Evolutionary conservation across 805 yeast genomes (phyloP).

Genomic region (Barnettozyma sp.): DNA sequence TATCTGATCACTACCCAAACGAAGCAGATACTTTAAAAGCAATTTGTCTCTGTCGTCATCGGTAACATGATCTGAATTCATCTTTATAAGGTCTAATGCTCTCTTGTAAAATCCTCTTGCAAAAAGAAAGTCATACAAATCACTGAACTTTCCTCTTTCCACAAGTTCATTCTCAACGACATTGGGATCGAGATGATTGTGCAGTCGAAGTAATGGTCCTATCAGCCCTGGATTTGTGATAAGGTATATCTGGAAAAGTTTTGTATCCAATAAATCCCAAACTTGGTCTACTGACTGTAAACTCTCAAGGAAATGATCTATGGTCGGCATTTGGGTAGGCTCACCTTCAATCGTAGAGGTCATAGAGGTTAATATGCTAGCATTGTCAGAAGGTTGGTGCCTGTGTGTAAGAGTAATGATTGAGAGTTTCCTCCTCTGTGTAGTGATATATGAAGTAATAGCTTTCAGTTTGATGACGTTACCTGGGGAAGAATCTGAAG

Average conservation of each 20-base stretch:
- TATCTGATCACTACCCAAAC: slow-evolving; percentile 41
- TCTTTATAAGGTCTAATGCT: slow-evolving; percentile 57
- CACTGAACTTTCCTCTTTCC: slow-evolving; percentile 45
- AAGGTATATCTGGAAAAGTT: slow-evolving; percentile 68
- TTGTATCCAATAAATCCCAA: slow-evolving; percentile 56
- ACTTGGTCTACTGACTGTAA: slow-evolving; percentile 31
- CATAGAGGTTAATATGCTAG: slow-evolving; percentile 23
- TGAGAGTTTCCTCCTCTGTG: neutral
- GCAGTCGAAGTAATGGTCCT: slow-evolving; percentile 74
- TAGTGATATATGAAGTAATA: neutral
- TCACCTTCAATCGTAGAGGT: neutral
- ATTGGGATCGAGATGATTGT: slow-evolving; percentile 63
- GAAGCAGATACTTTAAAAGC: slow-evolving; percentile 47
- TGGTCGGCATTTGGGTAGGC: neutral
- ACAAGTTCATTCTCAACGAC: slow-evolving; percentile 52
- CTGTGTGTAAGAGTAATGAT: slow-evolving; percentile 40
- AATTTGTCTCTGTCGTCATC: slow-evolving; percentile 16
- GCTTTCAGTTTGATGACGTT: neutral
- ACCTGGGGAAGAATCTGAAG: neutral
- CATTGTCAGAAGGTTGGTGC: slow-evolving; percentile 32
- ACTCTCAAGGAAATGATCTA: slow-evolving; percentile 12
- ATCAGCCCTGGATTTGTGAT: slow-evolving; percentile 63
- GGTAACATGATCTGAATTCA: slow-evolving; percentile 18
- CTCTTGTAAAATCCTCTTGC: slow-evolving; percentile 55
- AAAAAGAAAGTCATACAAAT: slow-evolving; percentile 70